These are phyloP conservation scores for Sanghuangporus baumii DNA, from an alignment of 1,284 basidiomycete species.

Conservation along the genomic window DNA sequence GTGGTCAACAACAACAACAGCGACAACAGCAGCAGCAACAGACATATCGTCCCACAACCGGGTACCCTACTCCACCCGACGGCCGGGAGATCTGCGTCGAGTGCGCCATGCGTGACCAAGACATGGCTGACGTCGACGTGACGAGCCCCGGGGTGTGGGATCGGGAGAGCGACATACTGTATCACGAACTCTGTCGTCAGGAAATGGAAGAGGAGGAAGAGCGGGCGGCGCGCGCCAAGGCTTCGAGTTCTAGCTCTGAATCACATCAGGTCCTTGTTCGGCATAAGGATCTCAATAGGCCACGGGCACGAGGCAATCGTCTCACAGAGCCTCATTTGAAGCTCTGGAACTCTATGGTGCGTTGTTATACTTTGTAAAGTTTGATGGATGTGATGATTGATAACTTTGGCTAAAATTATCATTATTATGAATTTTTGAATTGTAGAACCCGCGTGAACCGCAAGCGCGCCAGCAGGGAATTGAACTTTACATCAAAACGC, in stretches of 20 bases:
- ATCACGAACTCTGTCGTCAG: conserved; percentile 67
- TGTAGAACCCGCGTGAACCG: conserved; percentile 75
- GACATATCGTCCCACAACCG: neutral
- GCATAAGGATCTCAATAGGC: conserved; percentile 46
- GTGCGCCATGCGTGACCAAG: conserved; percentile 98
- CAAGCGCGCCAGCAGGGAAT: conserved; percentile 70
- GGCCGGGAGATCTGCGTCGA: conserved; percentile 89
- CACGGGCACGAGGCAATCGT: conserved; percentile 58
- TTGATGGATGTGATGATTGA: neutral
- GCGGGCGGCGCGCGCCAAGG: conserved; percentile 1
- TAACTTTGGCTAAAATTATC: neutral
- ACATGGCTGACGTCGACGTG: conserved; percentile 95
- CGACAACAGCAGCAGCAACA: neutral
- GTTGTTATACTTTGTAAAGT: conserved; percentile 24
- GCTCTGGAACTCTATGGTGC: conserved; percentile 81
- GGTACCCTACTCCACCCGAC: conserved; percentile 3
- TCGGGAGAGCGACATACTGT: conserved; percentile 80
- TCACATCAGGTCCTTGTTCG: conserved; percentile 29
- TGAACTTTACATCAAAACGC: conserved; percentile 63
- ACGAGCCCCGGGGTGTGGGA: conserved; percentile 87
- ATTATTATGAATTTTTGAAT: neutral
- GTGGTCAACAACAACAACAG: neutral
- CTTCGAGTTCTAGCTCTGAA: conserved; percentile 12
- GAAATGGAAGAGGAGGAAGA: conserved; percentile 15
- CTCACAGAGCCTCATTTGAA: conserved; percentile 80